These are phyloP conservation scores for Casuarina equisetifolia DNA, from an alignment of 306 rosid species.

Conservation along the genomic window DNA sequence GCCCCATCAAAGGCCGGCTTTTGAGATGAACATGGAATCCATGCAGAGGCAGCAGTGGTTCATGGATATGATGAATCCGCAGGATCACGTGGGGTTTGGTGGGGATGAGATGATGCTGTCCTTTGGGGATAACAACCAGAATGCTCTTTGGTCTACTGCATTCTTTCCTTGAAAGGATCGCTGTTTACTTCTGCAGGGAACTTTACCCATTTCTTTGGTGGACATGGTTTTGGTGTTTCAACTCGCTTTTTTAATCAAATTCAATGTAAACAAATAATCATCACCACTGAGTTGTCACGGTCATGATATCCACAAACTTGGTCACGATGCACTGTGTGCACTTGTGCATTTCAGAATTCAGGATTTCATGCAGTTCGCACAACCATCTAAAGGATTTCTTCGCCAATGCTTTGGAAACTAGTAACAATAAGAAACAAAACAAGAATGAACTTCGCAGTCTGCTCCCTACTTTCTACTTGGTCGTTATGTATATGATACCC, in stretches of 20 bases:
- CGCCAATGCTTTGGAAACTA: too few relatives aligned
- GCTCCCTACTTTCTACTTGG: background rate
- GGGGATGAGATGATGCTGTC: conserved; percentile 30
- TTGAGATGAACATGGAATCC: conserved; percentile 9
- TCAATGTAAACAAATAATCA: background rate
- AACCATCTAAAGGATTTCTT: too few relatives aligned
- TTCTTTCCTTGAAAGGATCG: conserved; percentile 16
- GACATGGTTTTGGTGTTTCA: too few relatives aligned
- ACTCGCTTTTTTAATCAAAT: background rate
- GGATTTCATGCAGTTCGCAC: too few relatives aligned
- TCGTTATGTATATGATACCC: background rate
- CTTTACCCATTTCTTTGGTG: too few relatives aligned
- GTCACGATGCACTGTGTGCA: too few relatives aligned
- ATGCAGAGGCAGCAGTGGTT: conserved; percentile 23
- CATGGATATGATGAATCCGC: conserved; percentile 12
- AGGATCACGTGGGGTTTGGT: conserved; percentile 16
- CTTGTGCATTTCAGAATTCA: too few relatives aligned
- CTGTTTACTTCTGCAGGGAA: too few relatives aligned
- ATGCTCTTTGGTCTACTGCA: conserved; percentile 23
- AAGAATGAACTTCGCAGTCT: background rate
- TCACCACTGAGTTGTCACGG: too few relatives aligned
- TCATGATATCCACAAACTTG: too few relatives aligned
- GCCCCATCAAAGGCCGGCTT: background rate
- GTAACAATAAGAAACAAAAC: background rate
- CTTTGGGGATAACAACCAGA: conserved; percentile 7